phyloP scores from a whole-genome alignment of 2,329 filamentous ascomycete genomes.

The Mycocentrospora acerina region DNA sequence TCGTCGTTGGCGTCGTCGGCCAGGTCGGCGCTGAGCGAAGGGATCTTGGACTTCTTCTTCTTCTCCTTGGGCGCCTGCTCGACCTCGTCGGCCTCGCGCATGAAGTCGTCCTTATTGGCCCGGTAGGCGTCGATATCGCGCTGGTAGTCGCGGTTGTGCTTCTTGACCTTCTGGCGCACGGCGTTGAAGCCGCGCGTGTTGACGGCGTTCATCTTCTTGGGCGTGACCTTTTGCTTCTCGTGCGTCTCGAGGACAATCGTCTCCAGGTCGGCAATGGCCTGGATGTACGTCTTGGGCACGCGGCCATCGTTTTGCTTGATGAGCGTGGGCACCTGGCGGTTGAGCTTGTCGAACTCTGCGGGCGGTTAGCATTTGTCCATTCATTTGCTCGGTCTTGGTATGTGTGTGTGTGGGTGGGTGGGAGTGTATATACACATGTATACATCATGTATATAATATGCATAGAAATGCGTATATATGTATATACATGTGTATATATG shows the following conservation, averaged over 20 bases:
- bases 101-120: constrained; percentile 80
- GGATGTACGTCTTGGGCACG: constrained; percentile 88
- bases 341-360: constrained; percentile 91
- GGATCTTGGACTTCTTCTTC: constrained; percentile 50
- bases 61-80: constrained; percentile 57
- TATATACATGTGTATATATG: too few species aligned
- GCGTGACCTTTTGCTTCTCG: constrained; percentile 91
- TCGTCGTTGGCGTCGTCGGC: constrained; percentile 68
- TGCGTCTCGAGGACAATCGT: constrained; percentile 92
- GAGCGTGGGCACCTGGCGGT: constrained; percentile 69
- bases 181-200: constrained; percentile 93
- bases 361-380: constrained; percentile 21
- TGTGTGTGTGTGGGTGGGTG: too few species aligned
- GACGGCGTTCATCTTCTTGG: constrained; percentile 98
- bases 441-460: too few species aligned
- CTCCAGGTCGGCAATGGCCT: constrained; percentile 89
- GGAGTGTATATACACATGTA: too few species aligned
- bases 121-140: constrained; percentile 84
- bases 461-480: too few species aligned
- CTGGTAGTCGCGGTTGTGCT: constrained; percentile 95
- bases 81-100: constrained; percentile 81
- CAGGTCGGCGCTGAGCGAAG: constrained; percentile 54
- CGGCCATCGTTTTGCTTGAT: constrained; percentile 65
- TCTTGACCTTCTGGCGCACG: constrained; percentile 97
- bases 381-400: too few species aligned